Evolutionary conservation across 2,329 filamentous ascomycete genomes (phyloP).

Genomic region (Laburnicola sp.): DNA sequence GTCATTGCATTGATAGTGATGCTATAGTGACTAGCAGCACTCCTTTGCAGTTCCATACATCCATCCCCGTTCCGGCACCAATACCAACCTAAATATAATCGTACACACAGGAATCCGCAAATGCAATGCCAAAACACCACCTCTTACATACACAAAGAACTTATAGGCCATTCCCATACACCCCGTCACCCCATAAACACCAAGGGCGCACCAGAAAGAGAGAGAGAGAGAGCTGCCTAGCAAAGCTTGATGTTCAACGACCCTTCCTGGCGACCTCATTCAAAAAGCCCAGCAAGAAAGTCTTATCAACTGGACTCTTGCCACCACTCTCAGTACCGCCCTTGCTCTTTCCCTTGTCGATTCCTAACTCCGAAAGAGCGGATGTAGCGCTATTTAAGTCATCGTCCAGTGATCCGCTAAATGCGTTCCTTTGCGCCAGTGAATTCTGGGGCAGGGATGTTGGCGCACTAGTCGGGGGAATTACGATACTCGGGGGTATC

Average conservation of each 20-base stretch:
- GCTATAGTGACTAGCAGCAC: no score
- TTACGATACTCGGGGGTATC: conserved; percentile 22
- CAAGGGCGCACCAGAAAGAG: no score
- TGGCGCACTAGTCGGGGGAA: conserved; percentile 15
- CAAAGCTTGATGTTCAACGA: conserved; percentile 15
- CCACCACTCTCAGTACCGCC: conserved; percentile 14
- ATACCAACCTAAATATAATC: no score
- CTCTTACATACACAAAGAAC: no score
- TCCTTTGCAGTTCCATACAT: no score
- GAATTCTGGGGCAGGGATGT: conserved; percentile 11
- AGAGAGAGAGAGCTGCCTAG: no score
- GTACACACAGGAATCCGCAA: no score
- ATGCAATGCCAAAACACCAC: no score
- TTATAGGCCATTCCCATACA: no score
- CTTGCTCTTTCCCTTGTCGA: conserved; percentile 12
- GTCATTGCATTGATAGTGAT: no score
- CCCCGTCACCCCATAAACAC: no score
- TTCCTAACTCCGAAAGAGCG: conserved; percentile 2
- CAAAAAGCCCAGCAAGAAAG: conserved; percentile 75
- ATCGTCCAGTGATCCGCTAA: conserved; percentile 6
- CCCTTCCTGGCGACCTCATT: conserved; percentile 54
- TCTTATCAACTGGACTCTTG: conserved; percentile 66
- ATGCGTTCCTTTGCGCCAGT: conserved; percentile 7
- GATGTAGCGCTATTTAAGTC: conserved; percentile 8
- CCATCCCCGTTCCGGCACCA: no score